Evolutionary conservation across 768 basidiomycete genomes (phyloP).

Genomic region (Boletellus emodensis): DNA sequence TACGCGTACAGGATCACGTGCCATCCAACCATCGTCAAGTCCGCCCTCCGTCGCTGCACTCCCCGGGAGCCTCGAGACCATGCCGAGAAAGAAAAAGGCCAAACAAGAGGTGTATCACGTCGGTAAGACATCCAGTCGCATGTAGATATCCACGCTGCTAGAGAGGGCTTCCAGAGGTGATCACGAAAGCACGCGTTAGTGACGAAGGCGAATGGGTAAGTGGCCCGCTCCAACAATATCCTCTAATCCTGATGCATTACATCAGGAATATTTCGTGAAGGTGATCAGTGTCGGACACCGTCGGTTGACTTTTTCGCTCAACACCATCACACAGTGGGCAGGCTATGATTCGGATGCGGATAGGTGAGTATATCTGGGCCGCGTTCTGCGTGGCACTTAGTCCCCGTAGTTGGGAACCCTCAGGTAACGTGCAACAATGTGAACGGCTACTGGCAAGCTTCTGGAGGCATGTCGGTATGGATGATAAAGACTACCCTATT

Average conservation of each 20-base stretch:
- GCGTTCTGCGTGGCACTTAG: neutral
- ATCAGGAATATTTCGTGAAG: slow-evolving; percentile 67
- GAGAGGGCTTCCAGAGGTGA: slow-evolving; percentile 45
- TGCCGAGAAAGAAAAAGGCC: slow-evolving; percentile 27
- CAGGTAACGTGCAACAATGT: slow-evolving; percentile 54
- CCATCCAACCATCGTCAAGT: neutral
- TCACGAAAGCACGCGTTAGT: slow-evolving; percentile 53
- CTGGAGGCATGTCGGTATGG: slow-evolving; percentile 56
- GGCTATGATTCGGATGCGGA: slow-evolving; percentile 55
- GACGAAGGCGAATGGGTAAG: slow-evolving; percentile 52
- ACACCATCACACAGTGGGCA: slow-evolving; percentile 51
- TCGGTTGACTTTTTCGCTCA: neutral
- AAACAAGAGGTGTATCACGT: slow-evolving; percentile 44
- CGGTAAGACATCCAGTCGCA: slow-evolving; percentile 31
- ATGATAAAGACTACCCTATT: slow-evolving; percentile 50
- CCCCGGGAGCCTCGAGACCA: neutral
- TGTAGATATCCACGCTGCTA: neutral
- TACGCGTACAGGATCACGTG: slow-evolving; percentile 16
- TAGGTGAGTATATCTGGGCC: slow-evolving; percentile 38
- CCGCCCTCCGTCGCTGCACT: no score
- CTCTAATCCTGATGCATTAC: neutral
- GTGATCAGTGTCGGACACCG: slow-evolving; percentile 31
- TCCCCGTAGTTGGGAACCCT: slow-evolving; percentile 63
- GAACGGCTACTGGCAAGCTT: slow-evolving; percentile 58
- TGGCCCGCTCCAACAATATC: neutral